Evolutionary conservation across 2,329 filamentous ascomycete genomes (phyloP).

Genomic region (Hymenoscyphus albidus): DNA sequence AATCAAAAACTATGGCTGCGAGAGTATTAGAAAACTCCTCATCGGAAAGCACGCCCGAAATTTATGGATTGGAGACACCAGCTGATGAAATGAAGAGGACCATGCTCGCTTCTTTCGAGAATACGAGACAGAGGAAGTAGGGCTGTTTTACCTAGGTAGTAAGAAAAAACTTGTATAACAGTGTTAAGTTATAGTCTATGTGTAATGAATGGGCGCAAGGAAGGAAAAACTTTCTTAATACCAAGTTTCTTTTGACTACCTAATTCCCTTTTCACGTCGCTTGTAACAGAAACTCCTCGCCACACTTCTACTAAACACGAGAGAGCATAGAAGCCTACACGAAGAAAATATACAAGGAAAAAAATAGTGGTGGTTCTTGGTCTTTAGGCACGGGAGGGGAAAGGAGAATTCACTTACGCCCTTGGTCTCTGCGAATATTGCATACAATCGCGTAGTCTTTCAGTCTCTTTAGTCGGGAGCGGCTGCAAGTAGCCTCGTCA

Average conservation of each 20-base stretch:
- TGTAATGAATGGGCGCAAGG: constrained; percentile 13
- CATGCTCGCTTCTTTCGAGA: constrained; percentile 47
- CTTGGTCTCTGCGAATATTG: no score
- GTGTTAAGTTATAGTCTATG: constrained; percentile 13
- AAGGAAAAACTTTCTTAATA: constrained; percentile 10
- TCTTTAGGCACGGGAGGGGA: no score
- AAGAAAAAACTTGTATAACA: constrained; percentile 19
- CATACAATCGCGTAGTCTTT: no score
- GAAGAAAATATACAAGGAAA: no score
- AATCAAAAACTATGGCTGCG: constrained; percentile 63
- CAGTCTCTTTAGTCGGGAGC: no score
- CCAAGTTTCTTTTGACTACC: background rate
- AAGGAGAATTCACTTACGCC: no score
- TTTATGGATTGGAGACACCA: constrained; percentile 30
- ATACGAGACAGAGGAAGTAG: constrained; percentile 31
- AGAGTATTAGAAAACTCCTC: constrained; percentile 43
- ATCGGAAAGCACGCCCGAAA: constrained; percentile 26
- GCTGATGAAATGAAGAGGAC: constrained; percentile 43
- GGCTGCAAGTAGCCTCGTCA: no score
- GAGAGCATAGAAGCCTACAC: no score
- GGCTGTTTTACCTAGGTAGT: constrained; percentile 7
- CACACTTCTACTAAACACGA: background rate
- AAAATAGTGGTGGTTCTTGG: no score
- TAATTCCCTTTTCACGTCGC: background rate
- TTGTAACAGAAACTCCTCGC: background rate